A percentile compares a stretch with the other conserved stretches of the same genome.
phyloP scores from a whole-genome alignment of 163 green algal species.

The Prototheca stagnorum region DNA sequence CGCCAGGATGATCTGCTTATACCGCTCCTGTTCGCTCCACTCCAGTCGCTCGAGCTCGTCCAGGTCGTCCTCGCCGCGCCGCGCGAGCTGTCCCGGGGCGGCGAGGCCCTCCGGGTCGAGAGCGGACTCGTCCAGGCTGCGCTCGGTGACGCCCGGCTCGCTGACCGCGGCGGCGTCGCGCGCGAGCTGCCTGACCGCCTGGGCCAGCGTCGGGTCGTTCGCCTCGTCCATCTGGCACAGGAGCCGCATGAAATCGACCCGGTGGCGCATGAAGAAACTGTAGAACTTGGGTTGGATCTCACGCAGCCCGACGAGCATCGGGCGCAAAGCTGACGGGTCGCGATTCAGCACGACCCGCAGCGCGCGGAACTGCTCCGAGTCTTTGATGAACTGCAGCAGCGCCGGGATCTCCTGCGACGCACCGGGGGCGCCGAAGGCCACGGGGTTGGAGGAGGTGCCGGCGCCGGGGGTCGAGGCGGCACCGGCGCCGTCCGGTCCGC shows the following conservation, averaged over 20 bases:
- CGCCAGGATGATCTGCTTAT: too few species aligned
- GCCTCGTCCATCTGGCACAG: slow-evolving; percentile 51
- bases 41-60: too few species aligned
- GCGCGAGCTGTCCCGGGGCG: too few species aligned
- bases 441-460: slow-evolving; percentile 81
- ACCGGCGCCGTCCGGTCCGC: too few species aligned
- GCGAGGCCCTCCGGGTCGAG: too few species aligned
- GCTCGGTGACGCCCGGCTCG: too few species aligned
- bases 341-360: slow-evolving; percentile 72
- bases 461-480: slow-evolving; percentile 12
- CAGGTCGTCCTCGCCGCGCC: too few species aligned
- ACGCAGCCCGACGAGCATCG: slow-evolving; percentile 83
- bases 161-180: too few species aligned
- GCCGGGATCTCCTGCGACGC: slow-evolving; percentile 7
- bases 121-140: too few species aligned
- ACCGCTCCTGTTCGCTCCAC: too few species aligned
- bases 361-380: slow-evolving; percentile 73
- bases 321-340: slow-evolving; percentile 78
- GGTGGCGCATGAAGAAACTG: slow-evolving; percentile 78
- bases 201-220: slow-evolving; percentile 1
- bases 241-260: slow-evolving; percentile 79
- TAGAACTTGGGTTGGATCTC: slow-evolving; percentile 73
- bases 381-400: slow-evolving; percentile 63
- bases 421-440: slow-evolving; percentile 30
- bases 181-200: slow-evolving; percentile 7